A percentile compares a stretch with the other conserved stretches of the same genome.
phyloP scores from a whole-genome alignment of 2,329 filamentous ascomycete genomes.

The Colletotrichum sp. region DNA sequence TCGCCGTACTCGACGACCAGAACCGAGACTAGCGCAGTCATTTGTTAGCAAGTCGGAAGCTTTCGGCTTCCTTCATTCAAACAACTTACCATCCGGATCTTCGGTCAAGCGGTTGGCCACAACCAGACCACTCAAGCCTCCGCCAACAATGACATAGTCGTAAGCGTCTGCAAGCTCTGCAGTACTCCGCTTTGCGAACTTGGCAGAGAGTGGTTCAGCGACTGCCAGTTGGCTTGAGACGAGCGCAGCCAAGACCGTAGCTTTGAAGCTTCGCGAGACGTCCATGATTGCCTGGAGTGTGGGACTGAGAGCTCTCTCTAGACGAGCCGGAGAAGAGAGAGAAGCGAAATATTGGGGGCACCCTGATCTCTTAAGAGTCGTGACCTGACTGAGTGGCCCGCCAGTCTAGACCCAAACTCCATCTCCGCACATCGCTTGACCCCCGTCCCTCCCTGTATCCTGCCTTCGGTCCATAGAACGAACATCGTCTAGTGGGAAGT shows the following conservation, averaged over 20 bases:
- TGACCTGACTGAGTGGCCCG: not conserved
- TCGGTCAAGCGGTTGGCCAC: constrained; percentile 41
- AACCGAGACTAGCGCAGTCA: constrained; percentile 24
- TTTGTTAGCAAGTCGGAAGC: not conserved
- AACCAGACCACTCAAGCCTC: constrained; percentile 38
- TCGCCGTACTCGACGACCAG: constrained; percentile 31
- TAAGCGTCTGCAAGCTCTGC: constrained; percentile 20
- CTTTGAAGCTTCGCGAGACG: not conserved
- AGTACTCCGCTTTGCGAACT: not conserved
- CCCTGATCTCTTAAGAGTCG: not conserved
- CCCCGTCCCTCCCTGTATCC: not conserved
- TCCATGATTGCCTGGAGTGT: not conserved
- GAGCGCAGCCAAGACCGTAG: not conserved
- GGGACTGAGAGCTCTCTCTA: not conserved
- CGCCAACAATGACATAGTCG: constrained; percentile 43
- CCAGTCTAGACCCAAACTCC: not conserved
- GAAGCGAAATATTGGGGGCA: not conserved
- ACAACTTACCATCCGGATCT: constrained; percentile 26
- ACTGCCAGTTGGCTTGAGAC: not conserved
- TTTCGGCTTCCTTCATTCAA: not conserved
- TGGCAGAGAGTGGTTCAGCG: not conserved
- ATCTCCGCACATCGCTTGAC: not conserved
- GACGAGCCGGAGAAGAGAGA: not conserved
- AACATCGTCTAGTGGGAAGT: not conserved
- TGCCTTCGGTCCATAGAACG: not conserved